Percentiles rank a stretch among this genome's conserved stretches.
Evolutionary conservation across 2,329 filamentous ascomycete genomes (phyloP).

Genomic region (Penicillium rolfsii): DNA sequence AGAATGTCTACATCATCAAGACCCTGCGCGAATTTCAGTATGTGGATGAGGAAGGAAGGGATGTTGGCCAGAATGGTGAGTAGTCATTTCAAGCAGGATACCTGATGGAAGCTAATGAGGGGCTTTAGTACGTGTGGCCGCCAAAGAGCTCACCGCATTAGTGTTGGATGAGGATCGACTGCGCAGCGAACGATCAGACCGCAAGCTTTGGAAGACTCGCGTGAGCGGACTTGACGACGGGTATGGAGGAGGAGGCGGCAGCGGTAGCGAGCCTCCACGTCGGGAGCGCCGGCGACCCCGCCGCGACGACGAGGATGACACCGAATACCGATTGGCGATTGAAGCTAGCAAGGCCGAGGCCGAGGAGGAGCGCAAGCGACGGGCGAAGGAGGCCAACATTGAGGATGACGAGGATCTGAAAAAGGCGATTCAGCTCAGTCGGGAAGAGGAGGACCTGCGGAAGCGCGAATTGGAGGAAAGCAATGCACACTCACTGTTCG

Average conservation of each 20-base stretch:
- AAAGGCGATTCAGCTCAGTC: conserved; percentile 93
- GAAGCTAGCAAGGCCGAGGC: conserved; percentile 95
- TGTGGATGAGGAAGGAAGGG: conserved; percentile 89
- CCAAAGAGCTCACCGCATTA: conserved; percentile 90
- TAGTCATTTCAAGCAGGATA: conserved; percentile 14
- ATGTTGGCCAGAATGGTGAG: conserved; percentile 95
- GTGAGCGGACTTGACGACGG: conserved; percentile 90
- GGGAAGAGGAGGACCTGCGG: conserved; percentile 84
- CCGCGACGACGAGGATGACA: conserved; percentile 75
- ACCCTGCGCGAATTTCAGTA: conserved; percentile 97
- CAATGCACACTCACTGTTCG: conserved; percentile 86
- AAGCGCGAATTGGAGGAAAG: conserved; percentile 83
- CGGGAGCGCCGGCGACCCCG: conserved; percentile 52
- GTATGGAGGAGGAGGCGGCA: conserved; percentile 49
- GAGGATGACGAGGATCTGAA: conserved; percentile 89
- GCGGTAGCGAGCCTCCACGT: conserved; percentile 44
- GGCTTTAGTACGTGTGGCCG: conserved; percentile 80
- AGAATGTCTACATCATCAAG: conserved; percentile 99
- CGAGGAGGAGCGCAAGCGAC: conserved; percentile 82
- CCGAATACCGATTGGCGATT: conserved; percentile 86
- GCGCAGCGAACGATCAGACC: conserved; percentile 84
- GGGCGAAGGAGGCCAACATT: conserved; percentile 59
- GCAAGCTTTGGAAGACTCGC: conserved; percentile 94
- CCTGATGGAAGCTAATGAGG: conserved; percentile 7
- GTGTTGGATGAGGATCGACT: conserved; percentile 93